Conservation (phyloP, 768 basidiomycete species). For the Exidia glandulosa region DNA sequence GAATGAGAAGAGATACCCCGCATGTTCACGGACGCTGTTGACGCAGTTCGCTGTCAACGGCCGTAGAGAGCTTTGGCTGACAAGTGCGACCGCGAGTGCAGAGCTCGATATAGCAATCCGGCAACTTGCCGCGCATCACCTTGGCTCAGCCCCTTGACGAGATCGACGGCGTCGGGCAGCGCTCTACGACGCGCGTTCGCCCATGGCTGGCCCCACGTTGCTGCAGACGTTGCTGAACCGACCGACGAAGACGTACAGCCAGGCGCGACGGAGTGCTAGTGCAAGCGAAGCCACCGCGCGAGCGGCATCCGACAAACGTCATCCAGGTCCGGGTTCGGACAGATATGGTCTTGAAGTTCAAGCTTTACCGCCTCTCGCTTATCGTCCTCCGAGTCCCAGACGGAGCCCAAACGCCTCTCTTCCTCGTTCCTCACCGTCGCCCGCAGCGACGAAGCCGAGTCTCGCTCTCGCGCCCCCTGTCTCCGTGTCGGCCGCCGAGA, state of each 20-base stretch:
- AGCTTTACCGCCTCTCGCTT: not conserved
- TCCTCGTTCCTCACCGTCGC: no score
- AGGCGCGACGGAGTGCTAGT: not conserved
- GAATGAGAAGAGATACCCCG: no score
- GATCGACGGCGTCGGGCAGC: no score
- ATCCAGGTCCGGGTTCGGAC: not conserved
- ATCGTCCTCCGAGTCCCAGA: not conserved
- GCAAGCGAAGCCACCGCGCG: not conserved
- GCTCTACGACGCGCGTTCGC: no score
- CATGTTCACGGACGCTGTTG: no score
- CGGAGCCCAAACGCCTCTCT: not conserved
- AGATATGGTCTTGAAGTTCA: not conserved
- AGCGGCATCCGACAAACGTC: not conserved
- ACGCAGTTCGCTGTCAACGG: no score
- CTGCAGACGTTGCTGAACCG: slow-evolving; percentile 49
- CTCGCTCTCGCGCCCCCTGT: slow-evolving; percentile 35
- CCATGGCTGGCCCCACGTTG: slow-evolving; percentile 46
- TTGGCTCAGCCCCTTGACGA: no score
- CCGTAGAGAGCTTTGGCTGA: no score
- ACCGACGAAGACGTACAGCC: slow-evolving; percentile 51
- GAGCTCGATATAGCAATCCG: no score
- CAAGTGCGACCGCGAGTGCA: no score
- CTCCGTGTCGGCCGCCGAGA: slow-evolving; percentile 10
- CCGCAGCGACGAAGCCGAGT: slow-evolving; percentile 39
- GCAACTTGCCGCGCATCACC: no score